Percentiles rank a stretch among this genome's conserved stretches.
These are phyloP conservation scores for Ophiostoma australiae DNA, from an alignment of 2,329 filamentous ascomycete genomes.

Conservation along the genomic window DNA sequence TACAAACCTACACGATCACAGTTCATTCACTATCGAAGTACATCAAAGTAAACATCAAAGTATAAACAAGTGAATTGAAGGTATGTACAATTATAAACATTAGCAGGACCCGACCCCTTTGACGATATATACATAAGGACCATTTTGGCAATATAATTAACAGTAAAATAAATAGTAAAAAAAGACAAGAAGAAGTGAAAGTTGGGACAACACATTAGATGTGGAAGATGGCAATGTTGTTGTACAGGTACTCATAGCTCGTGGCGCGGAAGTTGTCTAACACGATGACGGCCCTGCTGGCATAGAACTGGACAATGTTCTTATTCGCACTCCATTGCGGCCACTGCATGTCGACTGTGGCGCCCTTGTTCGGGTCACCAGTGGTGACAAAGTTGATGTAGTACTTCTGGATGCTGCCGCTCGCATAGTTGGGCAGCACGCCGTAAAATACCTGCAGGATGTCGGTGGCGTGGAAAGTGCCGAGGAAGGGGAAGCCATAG, in stretches of 20 bases:
- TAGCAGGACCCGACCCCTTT: background rate
- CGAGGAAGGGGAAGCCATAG: slow-evolving; percentile 65
- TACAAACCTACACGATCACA: background rate
- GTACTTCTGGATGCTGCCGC: slow-evolving; percentile 58
- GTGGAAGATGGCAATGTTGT: background rate
- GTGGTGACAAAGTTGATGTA: slow-evolving; percentile 69
- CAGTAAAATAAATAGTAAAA: background rate
- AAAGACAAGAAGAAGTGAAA: background rate
- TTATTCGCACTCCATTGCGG: slow-evolving; percentile 17
- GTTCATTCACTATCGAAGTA: background rate
- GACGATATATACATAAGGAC: background rate
- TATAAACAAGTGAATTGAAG: background rate
- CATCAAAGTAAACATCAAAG: background rate
- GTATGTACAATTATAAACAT: background rate
- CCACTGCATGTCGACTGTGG: slow-evolving; percentile 24
- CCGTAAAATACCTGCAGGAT: slow-evolving; percentile 65
- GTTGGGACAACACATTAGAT: background rate
- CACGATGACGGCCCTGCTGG: background rate
- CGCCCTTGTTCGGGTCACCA: slow-evolving; percentile 61
- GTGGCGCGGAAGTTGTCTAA: background rate
- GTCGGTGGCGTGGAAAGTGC: slow-evolving; percentile 71
- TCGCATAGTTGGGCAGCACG: slow-evolving; percentile 57
- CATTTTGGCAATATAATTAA: background rate
- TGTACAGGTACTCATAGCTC: background rate
- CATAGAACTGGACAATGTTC: background rate